Conservation (phyloP, 805 yeast genomes). For the Saccharomycopsis sp. region DNA sequence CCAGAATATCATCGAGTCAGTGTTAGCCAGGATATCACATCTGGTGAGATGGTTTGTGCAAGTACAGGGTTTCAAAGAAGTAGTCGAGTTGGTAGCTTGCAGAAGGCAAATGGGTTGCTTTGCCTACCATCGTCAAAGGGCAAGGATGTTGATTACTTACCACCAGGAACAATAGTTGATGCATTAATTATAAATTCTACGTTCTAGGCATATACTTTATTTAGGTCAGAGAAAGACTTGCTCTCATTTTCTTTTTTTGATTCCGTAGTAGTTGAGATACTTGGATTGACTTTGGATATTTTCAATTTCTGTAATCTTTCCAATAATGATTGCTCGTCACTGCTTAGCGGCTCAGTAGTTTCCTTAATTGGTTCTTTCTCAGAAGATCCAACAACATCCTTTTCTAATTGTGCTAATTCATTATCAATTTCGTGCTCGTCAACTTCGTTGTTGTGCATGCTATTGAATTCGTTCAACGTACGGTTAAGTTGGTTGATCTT, state of each 20-base stretch:
- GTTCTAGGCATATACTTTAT: not conserved
- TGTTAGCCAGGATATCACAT: conserved; percentile 25
- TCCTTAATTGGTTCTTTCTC: conserved; percentile 15
- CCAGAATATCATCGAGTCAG: conserved; percentile 46
- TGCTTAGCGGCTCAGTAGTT: not conserved
- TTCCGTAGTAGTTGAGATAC: not conserved
- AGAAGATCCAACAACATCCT: too few species aligned
- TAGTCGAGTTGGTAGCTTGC: conserved; percentile 41
- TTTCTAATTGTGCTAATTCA: conserved; percentile 19
- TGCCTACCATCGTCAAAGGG: conserved; percentile 34
- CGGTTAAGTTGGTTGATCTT: conserved; percentile 16
- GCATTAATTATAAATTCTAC: conserved; percentile 26
- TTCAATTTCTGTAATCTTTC: conserved; percentile 22
- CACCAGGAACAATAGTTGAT: conserved; percentile 24
- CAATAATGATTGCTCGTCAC: conserved; percentile 10
- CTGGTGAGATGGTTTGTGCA: conserved; percentile 30
- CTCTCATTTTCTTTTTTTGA: not conserved
- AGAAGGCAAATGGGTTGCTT: conserved; percentile 40
- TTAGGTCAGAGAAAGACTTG: not conserved
- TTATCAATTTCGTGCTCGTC: conserved; percentile 25
- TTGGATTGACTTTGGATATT: not conserved
- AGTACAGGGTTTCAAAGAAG: conserved; percentile 48
- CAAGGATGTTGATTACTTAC: conserved; percentile 9
- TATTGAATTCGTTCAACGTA: conserved; percentile 10
- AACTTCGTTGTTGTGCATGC: conserved; percentile 23